These are phyloP conservation scores for Leptoxyphium fumago DNA, from an alignment of 2,329 filamentous ascomycete species.

Conservation along the genomic window DNA sequence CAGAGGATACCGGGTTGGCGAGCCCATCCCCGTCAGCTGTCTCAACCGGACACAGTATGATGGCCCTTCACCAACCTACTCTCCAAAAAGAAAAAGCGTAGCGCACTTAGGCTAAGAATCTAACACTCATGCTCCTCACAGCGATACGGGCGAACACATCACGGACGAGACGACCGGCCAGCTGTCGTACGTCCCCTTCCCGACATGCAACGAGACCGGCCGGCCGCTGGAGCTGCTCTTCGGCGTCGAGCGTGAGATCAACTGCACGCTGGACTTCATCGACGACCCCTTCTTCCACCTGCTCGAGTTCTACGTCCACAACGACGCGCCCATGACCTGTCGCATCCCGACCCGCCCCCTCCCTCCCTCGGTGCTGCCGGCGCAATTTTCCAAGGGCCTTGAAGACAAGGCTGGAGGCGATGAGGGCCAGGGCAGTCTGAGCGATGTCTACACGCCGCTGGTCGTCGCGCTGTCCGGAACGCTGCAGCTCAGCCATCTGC, in stretches of 20 bases:
- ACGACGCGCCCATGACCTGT: constrained; percentile 83
- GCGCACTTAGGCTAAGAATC: neutral
- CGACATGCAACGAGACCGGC: constrained; percentile 74
- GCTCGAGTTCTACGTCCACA: constrained; percentile 95
- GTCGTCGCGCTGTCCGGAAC: constrained; percentile 83
- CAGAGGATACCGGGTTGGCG: constrained; percentile 32
- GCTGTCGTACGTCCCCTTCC: constrained; percentile 85
- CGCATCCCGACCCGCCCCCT: constrained; percentile 69
- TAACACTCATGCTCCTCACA: constrained; percentile 21
- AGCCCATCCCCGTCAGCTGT: constrained; percentile 37
- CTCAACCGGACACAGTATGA: constrained; percentile 37
- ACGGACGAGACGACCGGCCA: constrained; percentile 58
- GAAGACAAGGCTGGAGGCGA: constrained; percentile 15
- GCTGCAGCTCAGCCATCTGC: constrained; percentile 75
- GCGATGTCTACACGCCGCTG: constrained; percentile 54
- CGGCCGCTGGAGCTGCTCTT: constrained; percentile 74
- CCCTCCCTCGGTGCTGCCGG: constrained; percentile 21
- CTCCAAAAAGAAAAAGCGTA: neutral
- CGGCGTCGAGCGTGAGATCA: constrained; percentile 64
- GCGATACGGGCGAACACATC: constrained; percentile 80
- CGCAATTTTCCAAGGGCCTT: constrained; percentile 17
- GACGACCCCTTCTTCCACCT: constrained; percentile 73
- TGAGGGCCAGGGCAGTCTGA: constrained; percentile 25
- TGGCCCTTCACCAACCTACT: neutral
- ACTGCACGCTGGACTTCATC: constrained; percentile 68